Evolutionary conservation across 306 rosid species (phyloP), one percentile per base, ranked within the genome.

Genomic region (Clitoria ternatea): DNA sequence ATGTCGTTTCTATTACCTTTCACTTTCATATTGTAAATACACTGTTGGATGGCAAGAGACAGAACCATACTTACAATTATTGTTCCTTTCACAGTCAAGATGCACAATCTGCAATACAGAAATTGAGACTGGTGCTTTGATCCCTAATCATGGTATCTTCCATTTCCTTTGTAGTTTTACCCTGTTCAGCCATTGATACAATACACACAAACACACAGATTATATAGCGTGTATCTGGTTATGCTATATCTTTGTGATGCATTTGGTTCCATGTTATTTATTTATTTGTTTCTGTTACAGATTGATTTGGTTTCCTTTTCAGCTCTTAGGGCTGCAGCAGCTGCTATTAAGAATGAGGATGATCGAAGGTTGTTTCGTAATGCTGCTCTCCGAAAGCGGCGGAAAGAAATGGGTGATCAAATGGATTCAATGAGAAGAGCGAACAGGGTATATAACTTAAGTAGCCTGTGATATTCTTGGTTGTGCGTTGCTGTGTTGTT

Each of bases 241-340:
- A 26, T 53, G 33, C 43, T 44, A 5, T 61, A 39, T 61, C 63
- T 48, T 74, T 48, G 39, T 2, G 57, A 70, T 39, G 66, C 56
- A 53, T 50, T 74, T 32, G 8, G 64, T 37, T 66, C 45, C 49
- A 19, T 70, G 39, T 33, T 32, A 20, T n/a, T 26, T 53, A 47
- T 77, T 20, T 70, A 15, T 61, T 9, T 17, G 19, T 55, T 53
- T 50, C 23, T 49, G 30, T 80, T 43, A 72, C 70, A 54, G 26
- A 14, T 12, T 73, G 23, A 53, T 47, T 35, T 76, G 53, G 45
- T 82, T 83, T 76, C 68, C 80, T 66, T 52, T 64, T 44, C 85
- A 94, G 99, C 95, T 77, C 88, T 94, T 19, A 84, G 99, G 86
- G 96, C 97, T 65, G 99, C 97, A 18, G 99, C 99, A 66, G 86